Base-by-base conservation (phyloP, 352 stramenopile genomes). In the Globisporangium paddicum region DNA sequence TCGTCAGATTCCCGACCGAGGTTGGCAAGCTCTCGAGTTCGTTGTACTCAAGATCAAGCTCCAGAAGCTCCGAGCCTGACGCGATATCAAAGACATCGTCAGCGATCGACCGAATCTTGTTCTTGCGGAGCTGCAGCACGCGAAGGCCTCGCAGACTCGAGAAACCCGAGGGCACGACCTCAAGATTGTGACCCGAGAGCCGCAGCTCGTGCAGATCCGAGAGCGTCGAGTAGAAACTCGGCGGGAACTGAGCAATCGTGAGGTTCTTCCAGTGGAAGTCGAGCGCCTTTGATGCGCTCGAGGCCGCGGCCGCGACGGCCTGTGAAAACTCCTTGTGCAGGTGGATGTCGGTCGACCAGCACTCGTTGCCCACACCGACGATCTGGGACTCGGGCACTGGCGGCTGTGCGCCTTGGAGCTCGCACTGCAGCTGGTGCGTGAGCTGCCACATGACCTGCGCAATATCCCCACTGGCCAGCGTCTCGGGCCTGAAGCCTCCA, bases 201-300 rank as follows among this genome's bases (percentile, higher is more conserved):
- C 80, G 67, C 19, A 92, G 59, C 49, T 92, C 82, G 1, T 63
- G 68, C 5, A 90, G 55, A 21, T 63, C 42, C 6, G 58, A 13
- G 2, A 88, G 34, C 10, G 58, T 58, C 13, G 69, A 74, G 67
- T 81, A 90, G 55, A 90, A 90, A 3, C 62, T 51, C 0, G 47
- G 48, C 37, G 77, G 80, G 7, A 88, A 72, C 28, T 87, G 62
- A 3, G 54, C 48, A 5, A 78, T 57, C 0, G 68, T 62, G 18
- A 92, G 69, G 13, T 82, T 75, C 26, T 85, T 77, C 82, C 82
- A 92, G 63, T 90, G 82, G 50, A 89, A 85, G 32, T 82, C 77
- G 8, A 92, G 61, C 13, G 68, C 67, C 5, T 53, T 40, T 3
- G 28, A 9, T 2, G 69, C 58, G 0, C 9, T 52, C n/a, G 74